These are phyloP conservation scores for Annulohypoxylon bovei DNA, from an alignment of 495 filamentous ascomycete species.

Conservation along the genomic window DNA sequence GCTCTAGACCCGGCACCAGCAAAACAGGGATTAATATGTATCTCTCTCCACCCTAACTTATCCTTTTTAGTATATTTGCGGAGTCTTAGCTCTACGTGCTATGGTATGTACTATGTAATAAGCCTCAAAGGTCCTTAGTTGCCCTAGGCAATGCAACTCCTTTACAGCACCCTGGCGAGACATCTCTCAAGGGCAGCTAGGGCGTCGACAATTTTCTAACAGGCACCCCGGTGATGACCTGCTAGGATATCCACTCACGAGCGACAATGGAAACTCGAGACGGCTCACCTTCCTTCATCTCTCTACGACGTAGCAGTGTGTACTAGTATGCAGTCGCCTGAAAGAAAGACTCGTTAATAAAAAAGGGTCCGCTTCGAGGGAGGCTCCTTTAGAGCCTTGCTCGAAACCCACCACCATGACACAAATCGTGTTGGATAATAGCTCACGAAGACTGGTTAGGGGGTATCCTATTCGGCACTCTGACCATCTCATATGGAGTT, in stretches of 20 bases:
- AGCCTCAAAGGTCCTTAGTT: background rate
- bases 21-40: background rate
- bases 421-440: slow-evolving; percentile 45
- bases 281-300: slow-evolving; percentile 9
- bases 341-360: slow-evolving; percentile 2
- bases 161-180: slow-evolving; percentile 19
- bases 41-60: slow-evolving; percentile 4
- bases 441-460: slow-evolving; percentile 32
- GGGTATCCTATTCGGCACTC: slow-evolving; percentile 22
- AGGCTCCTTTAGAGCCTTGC: slow-evolving; percentile 30
- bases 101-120: background rate
- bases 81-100: background rate
- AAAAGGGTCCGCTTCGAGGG: slow-evolving; percentile 18
- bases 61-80: background rate
- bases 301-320: background rate
- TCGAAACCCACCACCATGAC: slow-evolving; percentile 42
- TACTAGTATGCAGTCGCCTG: too few relatives aligned
- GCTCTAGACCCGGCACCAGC: slow-evolving; percentile 13
- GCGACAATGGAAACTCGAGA: slow-evolving; percentile 34
- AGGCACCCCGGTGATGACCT: slow-evolving; percentile 14
- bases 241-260: slow-evolving; percentile 4
- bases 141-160: slow-evolving; percentile 1
- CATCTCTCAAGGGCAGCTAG: slow-evolving; percentile 5
- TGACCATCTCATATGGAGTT: slow-evolving; percentile 1
- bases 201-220: slow-evolving; percentile 11